Percentiles rank a stretch among this genome's conserved stretches.
phyloP scores from a whole-genome alignment of 2,329 filamentous ascomycete species.

The Aspergillus quadricinctus region DNA sequence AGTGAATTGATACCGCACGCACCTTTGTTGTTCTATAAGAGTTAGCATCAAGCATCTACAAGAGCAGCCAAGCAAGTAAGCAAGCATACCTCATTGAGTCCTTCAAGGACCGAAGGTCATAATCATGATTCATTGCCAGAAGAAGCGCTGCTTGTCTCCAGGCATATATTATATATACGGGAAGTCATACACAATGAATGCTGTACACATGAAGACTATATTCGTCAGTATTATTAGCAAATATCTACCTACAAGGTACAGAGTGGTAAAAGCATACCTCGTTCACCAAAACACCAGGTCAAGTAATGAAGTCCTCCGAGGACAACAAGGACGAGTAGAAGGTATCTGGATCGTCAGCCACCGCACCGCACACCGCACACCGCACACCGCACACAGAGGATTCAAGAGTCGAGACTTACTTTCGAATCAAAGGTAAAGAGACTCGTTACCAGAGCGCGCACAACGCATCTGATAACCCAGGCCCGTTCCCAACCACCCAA shows the following conservation, averaged over 20 bases:
- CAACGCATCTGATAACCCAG: slow-evolving; percentile 11
- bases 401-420: background rate
- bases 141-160: too few relatives aligned
- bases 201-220: too few relatives aligned
- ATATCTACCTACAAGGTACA: too few relatives aligned
- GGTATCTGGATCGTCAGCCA: background rate
- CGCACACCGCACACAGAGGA: background rate
- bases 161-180: too few relatives aligned
- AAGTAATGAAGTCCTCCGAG: background rate
- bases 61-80: too few relatives aligned
- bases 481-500: slow-evolving; percentile 17
- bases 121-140: too few relatives aligned
- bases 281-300: too few relatives aligned
- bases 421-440: background rate
- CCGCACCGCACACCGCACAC: background rate
- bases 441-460: slow-evolving; percentile 2
- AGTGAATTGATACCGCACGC: background rate
- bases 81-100: background rate
- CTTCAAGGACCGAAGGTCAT: too few relatives aligned
- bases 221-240: too few relatives aligned
- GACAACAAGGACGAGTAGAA: background rate
- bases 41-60: background rate
- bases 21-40: background rate
- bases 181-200: too few relatives aligned
- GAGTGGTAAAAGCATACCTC: too few relatives aligned